These are phyloP conservation scores for Yarrowia sp. DNA, from an alignment of 805 yeast species.

Conservation along the genomic window DNA sequence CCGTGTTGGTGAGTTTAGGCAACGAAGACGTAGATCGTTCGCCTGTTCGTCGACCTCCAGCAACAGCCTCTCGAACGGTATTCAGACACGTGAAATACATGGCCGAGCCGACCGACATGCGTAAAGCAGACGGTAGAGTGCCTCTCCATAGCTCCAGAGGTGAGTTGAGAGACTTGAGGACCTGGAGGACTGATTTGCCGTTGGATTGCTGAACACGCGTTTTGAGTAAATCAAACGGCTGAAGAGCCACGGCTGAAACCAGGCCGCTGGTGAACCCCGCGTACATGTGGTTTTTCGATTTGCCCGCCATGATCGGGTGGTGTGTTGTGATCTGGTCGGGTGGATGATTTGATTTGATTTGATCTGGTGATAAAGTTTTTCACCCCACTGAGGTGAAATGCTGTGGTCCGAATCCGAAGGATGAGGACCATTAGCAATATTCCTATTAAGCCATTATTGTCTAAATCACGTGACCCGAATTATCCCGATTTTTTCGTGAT, in stretches of 20 bases:
- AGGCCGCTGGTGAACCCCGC: constrained; percentile 88
- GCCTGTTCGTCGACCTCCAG: constrained; percentile 33
- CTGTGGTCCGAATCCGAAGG: too few relatives aligned
- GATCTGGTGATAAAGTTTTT: constrained; percentile 17
- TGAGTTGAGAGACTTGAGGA: constrained; percentile 32
- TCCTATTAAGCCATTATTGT: too few relatives aligned
- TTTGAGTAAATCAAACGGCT: constrained; percentile 85
- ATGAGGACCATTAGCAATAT: too few relatives aligned
- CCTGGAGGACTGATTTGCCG: constrained; percentile 32
- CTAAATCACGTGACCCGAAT: not conserved
- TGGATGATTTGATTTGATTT: constrained; percentile 3
- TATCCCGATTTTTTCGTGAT: too few relatives aligned
- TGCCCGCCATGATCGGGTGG: not conserved
- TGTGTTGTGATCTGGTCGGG: not conserved
- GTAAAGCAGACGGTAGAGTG: constrained; percentile 80
- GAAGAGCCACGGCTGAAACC: constrained; percentile 72
- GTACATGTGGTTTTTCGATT: constrained; percentile 48
- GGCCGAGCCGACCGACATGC: constrained; percentile 91
- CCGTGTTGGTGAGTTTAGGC: constrained; percentile 68
- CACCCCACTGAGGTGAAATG: not conserved
- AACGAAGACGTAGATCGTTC: constrained; percentile 38
- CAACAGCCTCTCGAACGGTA: constrained; percentile 52
- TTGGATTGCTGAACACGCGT: constrained; percentile 73
- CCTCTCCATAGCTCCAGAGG: constrained; percentile 79
- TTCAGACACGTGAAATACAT: constrained; percentile 76